Evolutionary conservation across 1,139 yeast genomes (phyloP), one percentile per base, ranked within the genome.

Genomic region (Yamadazyma blattariae): DNA sequence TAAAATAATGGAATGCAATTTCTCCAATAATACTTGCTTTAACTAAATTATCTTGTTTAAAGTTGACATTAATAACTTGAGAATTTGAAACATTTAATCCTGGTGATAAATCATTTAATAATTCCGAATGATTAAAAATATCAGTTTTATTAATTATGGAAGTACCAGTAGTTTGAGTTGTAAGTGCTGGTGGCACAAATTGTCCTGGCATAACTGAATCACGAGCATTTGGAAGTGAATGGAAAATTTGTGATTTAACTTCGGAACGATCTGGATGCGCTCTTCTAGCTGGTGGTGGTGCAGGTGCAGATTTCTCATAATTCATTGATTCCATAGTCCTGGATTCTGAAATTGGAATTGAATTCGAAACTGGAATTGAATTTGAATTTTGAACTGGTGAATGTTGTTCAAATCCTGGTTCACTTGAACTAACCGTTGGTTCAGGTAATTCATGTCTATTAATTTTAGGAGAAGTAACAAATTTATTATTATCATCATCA

Each of bases 51-150:
- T 92, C 94, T 52, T 82, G 88, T 42, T 76, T 77, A 54, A 82
- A 79, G 15, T 73, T 70, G 4, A 87, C 94, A 53, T 81, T 84
- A 43, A 86, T 69, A n/a, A 84, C 79, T 57, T 88, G 96, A 11
- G 90, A 90, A 43, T 87, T 64, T 25, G 94, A 82, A 1, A 88
- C 78, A 51, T 82, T 82, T 49, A 88, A 67, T 2, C 94, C 95
- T n/a, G 67, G 56, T 3, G 71, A 66, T 35, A 73, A 74, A 11
- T 79, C 75, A 19, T 45, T 75, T 54, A 75, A 73, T 26, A 57
- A 46, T 31, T 61, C 67, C 25, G 40, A 52, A 32, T 58, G 62
- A 39, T 53, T 55, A 42, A 63, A 48, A 30, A 63, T 33, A 32
- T 63, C 68, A 22, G 44, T 48, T 32, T 55, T 57, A 36, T 50